Evolutionary conservation across 2,329 filamentous ascomycete genomes (phyloP).

Genomic region (Cladosporium halotolerans): DNA sequence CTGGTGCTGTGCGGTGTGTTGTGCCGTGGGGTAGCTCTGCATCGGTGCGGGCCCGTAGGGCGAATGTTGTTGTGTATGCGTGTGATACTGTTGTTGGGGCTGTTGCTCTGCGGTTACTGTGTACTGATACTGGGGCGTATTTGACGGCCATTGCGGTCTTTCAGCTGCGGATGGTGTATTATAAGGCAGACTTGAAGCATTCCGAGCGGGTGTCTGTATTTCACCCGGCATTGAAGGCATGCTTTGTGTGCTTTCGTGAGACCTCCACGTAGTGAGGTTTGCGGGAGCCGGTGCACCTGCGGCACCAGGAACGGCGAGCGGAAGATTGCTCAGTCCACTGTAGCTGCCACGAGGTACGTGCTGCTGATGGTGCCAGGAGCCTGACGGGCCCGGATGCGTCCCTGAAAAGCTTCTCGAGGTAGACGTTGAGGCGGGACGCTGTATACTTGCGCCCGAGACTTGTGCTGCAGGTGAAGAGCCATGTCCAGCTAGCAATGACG

Average conservation of each 20-base stretch:
- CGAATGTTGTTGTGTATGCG: conserved; percentile 4
- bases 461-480: conserved; percentile 21
- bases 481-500: conserved; percentile 18
- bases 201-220: conserved; percentile 14
- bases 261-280: conserved; percentile 24
- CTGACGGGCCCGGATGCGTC: conserved; percentile 19
- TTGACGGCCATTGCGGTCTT: conserved; percentile 19
- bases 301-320: conserved; percentile 16
- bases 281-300: conserved; percentile 16
- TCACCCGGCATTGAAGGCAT: conserved; percentile 12
- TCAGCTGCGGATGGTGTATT: conserved; percentile 15
- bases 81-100: conserved; percentile 21
- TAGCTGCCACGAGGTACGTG: conserved; percentile 11
- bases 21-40: conserved; percentile 10
- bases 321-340: background rate
- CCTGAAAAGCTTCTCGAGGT: conserved; percentile 23
- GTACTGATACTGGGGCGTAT: conserved; percentile 21
- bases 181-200: conserved; percentile 12
- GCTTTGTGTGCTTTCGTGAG: conserved; percentile 21
- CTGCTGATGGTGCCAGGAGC: conserved; percentile 24
- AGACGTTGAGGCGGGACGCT: conserved; percentile 22
- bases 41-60: conserved; percentile 13
- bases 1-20: conserved; percentile 6
- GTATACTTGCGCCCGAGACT: conserved; percentile 20
- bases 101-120: conserved; percentile 18